Evolutionary conservation across 1,284 basidiomycete species (phyloP).

Genomic region (Rhodotorula sp.): DNA sequence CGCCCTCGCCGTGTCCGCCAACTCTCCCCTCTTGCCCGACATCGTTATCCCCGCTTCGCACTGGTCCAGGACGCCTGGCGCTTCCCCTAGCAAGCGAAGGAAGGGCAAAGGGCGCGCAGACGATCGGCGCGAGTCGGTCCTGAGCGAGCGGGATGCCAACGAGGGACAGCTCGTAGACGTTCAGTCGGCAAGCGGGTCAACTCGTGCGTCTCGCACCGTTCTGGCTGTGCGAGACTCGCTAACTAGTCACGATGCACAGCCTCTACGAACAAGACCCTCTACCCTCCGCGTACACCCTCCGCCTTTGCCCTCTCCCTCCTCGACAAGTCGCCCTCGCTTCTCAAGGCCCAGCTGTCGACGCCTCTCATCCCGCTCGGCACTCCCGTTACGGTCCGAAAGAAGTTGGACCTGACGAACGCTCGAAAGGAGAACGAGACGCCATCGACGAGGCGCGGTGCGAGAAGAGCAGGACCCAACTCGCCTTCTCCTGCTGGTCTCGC

Average conservation of each 20-base stretch:
- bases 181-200: neutral
- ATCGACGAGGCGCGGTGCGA: neutral
- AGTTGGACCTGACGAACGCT: too few species aligned
- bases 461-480: neutral
- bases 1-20: neutral
- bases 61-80: too few species aligned
- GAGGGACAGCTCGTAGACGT: neutral
- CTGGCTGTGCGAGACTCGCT: neutral
- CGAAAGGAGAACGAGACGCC: constrained; percentile 9
- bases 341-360: constrained; percentile 11
- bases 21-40: neutral
- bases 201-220: neutral
- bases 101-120: neutral
- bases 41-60: neutral
- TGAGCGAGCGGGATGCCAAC: neutral
- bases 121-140: neutral
- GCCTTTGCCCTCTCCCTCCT: constrained; percentile 19
- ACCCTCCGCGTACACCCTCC: neutral
- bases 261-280: neutral
- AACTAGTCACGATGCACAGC: neutral
- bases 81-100: neutral
- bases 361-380: constrained; percentile 19
- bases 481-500: neutral
- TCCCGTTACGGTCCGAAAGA: constrained; percentile 12
- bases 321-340: constrained; percentile 16